Evolutionary conservation across 2,329 filamentous ascomycete species (phyloP), one percentile per base, ranked within the genome.

Genomic region (Colletotrichum lentis): DNA sequence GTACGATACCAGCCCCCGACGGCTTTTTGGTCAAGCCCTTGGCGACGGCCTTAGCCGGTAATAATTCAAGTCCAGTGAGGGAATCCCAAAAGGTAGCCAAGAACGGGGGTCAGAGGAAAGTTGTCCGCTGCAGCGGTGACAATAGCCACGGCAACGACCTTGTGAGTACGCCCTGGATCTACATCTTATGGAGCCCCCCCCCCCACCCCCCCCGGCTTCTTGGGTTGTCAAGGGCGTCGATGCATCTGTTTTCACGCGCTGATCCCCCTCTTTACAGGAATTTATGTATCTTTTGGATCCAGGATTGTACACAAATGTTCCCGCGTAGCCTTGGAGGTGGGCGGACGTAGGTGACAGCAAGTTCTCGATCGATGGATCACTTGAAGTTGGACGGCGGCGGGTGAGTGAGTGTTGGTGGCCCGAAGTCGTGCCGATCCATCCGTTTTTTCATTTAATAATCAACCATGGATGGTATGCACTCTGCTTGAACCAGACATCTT

Each of bases 1-100:
- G 52, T 73, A 74, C 53, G 39, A 46, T 58, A 71, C 72, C 73
- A 2, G 73, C 72, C 7, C 27, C 73, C 72, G 39, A 70, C 66
- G 41, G 27, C 67, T 3, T 57, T 7, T 20, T 5, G 1, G n/a
- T 56, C 1, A 12, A 24, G 35, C 60, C 49, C 1, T 61, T 55
- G 8, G 56, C 62, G 5, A 67, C 43, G 37, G 56, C 62, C 18
- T 31, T 62, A 27, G 27, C 62, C 4, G 43, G 37, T 2, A 0
- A 18, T 22, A n/a, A n/a, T n/a, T n/a, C 56, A 5, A 22, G 3
- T 7, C 12, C 44, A 2, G 50, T 7, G 16, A 22, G 39, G 14
- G 20, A 7, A n/a, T n/a, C 4, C 39, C n/a, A 8, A n/a, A 46
- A 24, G 10, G 22, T 5, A 24, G 6, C n/a, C 12, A 12, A n/a